Base-by-base conservation (phyloP, 2,329 filamentous ascomycete genomes). In the Xenoacremonium recifei region DNA sequence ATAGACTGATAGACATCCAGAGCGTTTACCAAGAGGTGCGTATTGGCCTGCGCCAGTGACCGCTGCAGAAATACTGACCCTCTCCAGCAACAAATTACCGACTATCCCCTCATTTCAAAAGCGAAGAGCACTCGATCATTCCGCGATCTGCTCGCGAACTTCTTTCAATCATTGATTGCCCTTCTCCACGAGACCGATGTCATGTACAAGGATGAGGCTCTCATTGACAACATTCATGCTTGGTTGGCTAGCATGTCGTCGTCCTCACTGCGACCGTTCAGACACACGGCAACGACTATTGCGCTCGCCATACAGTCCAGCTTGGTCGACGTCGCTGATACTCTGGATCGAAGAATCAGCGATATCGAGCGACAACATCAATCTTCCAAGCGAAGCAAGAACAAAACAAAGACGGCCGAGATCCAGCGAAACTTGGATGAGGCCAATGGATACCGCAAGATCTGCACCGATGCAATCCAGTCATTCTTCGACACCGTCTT, bases 221-320 rank as follows among this genome's bases (percentile, higher is more conserved):
- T 99, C 37, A 82, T 95, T 58, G 90, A 96, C 62, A 96, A 95
- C 59, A 79, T 97, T 35, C 83, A 90, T 54, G 77, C 88, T 44
- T 99, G 93, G 93, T 76, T 96, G 46, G 85, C 84, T 29, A 87
- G 88, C 45, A 89, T 99, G 85, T 93, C 92, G 3, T 93, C 89
- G 4, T 91, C 90, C 0, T 78, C 82, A 4, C 84, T 92, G 48
- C 83, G 93, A 41, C 90, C 93, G 2, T 96, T 99, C 67, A 81
- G 93, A 50, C 93, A 99, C 66, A 99, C 93, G 0, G 87, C 91
- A 1, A 96, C 92, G 2, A 84, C 93, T 0, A 84, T 92, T 18
- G 85, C 88, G 2, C 71, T 97, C 23, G 79, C 88, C 13, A 85
- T 96, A 50, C 85, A 88, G 42, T 89, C 82, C 23, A 81, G 87